phyloP scores from a whole-genome alignment of 257 asterid genomes.

The Anisodus tanguticus region DNA sequence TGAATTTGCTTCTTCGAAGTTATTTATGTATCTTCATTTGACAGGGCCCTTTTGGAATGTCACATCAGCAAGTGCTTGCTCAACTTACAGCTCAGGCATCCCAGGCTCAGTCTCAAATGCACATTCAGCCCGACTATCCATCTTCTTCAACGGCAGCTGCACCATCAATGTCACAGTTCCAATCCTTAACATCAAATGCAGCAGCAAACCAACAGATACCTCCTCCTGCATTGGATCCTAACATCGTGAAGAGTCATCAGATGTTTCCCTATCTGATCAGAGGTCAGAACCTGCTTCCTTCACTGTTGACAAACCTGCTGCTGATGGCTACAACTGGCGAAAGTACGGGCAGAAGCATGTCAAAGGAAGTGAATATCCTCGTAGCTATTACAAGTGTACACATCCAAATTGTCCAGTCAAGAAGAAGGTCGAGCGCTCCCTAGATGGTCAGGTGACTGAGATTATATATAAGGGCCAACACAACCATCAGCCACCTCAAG shows the following conservation, averaged over 20 bases:
- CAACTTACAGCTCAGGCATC: constrained; percentile 55
- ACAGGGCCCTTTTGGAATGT: constrained; percentile 58
- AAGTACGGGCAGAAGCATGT: constrained; percentile 67
- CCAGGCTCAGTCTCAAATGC: constrained; percentile 51
- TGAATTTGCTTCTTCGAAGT: constrained; percentile 21
- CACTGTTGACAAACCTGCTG: constrained; percentile 60
- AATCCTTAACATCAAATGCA: constrained; percentile 33
- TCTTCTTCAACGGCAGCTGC: constrained; percentile 48
- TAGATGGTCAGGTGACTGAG: constrained; percentile 59
- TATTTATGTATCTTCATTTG: constrained; percentile 35
- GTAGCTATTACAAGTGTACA: constrained; percentile 77
- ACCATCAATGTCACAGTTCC: constrained; percentile 39
- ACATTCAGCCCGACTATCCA: constrained; percentile 45
- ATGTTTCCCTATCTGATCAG: constrained; percentile 49
- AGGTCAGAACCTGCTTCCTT: constrained; percentile 48
- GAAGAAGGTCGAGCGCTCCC: constrained; percentile 69
- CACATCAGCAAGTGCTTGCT: constrained; percentile 64
- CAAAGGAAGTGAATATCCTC: constrained; percentile 63
- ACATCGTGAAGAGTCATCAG: constrained; percentile 44
- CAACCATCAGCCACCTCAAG: constrained; percentile 61
- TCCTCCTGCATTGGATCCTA: constrained; percentile 20
- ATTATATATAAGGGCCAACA: constrained; percentile 75
- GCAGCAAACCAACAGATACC: constrained; percentile 42
- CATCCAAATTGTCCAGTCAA: constrained; percentile 68
- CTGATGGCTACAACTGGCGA: constrained; percentile 63